Evolutionary conservation across 768 basidiomycete genomes (phyloP), one percentile per base, ranked within the genome.

Genomic region (Mycena rebaudengoi): DNA sequence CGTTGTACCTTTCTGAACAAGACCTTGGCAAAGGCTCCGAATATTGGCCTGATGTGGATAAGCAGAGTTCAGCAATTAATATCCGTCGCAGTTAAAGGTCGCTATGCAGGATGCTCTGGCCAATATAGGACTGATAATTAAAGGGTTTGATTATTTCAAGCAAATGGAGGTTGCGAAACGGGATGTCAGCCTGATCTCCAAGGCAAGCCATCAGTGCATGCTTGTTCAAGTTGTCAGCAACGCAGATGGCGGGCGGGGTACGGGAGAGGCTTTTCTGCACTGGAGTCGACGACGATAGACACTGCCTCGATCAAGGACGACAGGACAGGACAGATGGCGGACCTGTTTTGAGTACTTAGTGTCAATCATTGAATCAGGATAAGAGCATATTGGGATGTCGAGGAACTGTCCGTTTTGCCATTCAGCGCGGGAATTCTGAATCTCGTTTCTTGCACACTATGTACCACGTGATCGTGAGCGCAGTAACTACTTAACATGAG

Each of bases 91-190:
- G 7, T 40, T 39, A 29, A 21, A 20, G 49, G 39, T 43, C 20
- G 46, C 29, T 35, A 30, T 30, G 28, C 20, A 30, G 23, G 26
- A 14, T 14, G 10, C 37, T 11, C 13, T 51, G 7, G 40, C 41
- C 26, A 13, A 12, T 8, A 11, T n/a, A 2, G 11, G n/a, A 7
- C 1, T 11, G 11, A 48, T 44, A 21, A 37, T 29, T 14, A 5
- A 45, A 32, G 25, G 18, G n/a, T 49, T 57, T 57, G 44, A 40
- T 51, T 35, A 39, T 35, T 51, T 37, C 8, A 41, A 20, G 51
- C 62, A 60, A 64, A 66, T 66, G 65, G 65, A 62, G 64, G 59
- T 65, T 8, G 35, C 63, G 64, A 65, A 65, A 65, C 64, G 62
- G 48, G 20, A 51, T 52, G 62, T 57, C 62, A 57, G 37, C 30